Percentiles rank a stretch among this genome's conserved stretches.
Conservation (phyloP, 441 rosid species). For the Erodium trifolium region DNA sequence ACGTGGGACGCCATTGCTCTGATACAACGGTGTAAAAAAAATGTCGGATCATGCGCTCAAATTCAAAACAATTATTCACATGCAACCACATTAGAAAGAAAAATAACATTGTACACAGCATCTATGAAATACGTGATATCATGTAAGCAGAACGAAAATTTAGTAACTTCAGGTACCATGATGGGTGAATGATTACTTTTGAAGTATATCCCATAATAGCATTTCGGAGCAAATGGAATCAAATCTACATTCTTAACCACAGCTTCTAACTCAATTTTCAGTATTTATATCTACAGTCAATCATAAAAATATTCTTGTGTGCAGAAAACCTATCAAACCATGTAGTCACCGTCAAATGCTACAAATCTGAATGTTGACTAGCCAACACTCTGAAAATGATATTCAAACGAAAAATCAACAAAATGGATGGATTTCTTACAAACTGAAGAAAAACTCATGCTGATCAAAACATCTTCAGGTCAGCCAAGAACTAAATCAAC, state of each 20-base stretch:
- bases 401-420: not conserved
- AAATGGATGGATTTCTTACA: not conserved
- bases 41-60: not conserved
- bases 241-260: not conserved
- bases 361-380: not conserved
- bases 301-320: too few species aligned
- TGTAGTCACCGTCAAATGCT: too few species aligned
- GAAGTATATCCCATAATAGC: not conserved
- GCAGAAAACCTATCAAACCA: too few species aligned
- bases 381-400: not conserved
- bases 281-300: not conserved
- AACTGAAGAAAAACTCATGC: not conserved
- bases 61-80: not conserved
- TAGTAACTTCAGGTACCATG: not conserved
- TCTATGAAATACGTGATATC: not conserved
- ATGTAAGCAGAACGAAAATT: not conserved
- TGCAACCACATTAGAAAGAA: not conserved
- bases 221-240: not conserved
- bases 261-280: not conserved
- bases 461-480: not conserved
- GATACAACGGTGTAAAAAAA: constrained; percentile 20
- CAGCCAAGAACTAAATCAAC: not conserved
- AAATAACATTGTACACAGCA: too few species aligned
- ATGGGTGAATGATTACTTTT: not conserved
- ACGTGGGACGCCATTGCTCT: constrained; percentile 76